These are phyloP conservation scores for Heteromeles arbutifolia DNA, from an alignment of 306 rosid species.

Conservation along the genomic window DNA sequence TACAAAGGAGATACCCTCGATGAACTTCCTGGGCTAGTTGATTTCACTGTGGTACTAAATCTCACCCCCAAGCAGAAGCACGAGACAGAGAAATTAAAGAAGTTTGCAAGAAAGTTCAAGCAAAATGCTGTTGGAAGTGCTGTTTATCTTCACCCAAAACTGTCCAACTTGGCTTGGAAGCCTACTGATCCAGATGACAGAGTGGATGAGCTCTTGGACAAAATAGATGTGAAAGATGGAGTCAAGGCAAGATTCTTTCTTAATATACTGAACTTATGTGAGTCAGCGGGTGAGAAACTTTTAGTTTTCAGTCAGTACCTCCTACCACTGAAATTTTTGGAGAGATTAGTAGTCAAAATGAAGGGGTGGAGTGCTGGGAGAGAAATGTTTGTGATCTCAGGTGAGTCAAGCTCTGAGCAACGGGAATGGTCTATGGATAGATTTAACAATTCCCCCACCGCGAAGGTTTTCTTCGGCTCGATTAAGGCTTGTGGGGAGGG, in stretches of 20 bases:
- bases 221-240: conserved; percentile 56
- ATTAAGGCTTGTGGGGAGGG: conserved; percentile 99
- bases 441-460: conserved; percentile 67
- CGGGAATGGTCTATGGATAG: conserved; percentile 75
- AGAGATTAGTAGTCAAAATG: conserved; percentile 51
- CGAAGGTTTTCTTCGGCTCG: conserved; percentile 87
- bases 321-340: conserved; percentile 68
- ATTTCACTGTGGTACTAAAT: conserved; percentile 66
- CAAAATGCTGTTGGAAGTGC: conserved; percentile 72
- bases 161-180: conserved; percentile 36
- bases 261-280: conserved; percentile 55
- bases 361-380: conserved; percentile 70
- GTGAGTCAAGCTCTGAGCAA: conserved; percentile 63
- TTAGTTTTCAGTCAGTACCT: conserved; percentile 93
- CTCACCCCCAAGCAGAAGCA: conserved; percentile 56
- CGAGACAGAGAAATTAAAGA: conserved; percentile 45
- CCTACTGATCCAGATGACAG: conserved; percentile 26
- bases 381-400: conserved; percentile 82
- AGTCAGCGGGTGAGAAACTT: conserved; percentile 66
- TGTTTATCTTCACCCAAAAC: conserved; percentile 67
- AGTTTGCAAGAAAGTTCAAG: conserved; percentile 52
- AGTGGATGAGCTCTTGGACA: conserved; percentile 53
- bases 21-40: conserved; percentile 91
- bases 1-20: conserved; percentile 94
- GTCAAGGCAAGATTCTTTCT: conserved; percentile 76